These are phyloP conservation scores for Lactarius hengduanensis DNA, from an alignment of 768 basidiomycete genomes.

Conservation along the genomic window DNA sequence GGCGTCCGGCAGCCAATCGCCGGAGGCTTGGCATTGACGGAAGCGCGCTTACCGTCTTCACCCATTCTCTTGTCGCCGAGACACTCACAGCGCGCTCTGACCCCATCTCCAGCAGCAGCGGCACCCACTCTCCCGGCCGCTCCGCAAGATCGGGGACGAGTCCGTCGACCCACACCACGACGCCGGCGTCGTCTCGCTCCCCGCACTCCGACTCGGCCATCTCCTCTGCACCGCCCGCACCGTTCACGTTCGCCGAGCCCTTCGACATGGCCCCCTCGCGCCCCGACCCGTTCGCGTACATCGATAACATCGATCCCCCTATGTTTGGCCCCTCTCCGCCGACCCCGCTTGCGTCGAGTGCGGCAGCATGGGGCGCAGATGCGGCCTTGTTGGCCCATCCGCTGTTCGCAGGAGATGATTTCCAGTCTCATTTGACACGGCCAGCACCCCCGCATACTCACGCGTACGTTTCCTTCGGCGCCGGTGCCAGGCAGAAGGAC, in stretches of 20 bases:
- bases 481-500: constrained; percentile 82
- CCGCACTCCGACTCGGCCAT: constrained; percentile 11
- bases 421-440: constrained; percentile 40
- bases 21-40: constrained; percentile 24
- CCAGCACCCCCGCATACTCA: constrained; percentile 59
- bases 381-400: constrained; percentile 29
- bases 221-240: constrained; percentile 7
- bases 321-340: constrained; percentile 2
- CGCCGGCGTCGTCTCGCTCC: constrained; percentile 16
- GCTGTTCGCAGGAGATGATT: constrained; percentile 34
- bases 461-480: constrained; percentile 83
- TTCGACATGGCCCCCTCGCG: constrained; percentile 11
- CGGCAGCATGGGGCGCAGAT: constrained; percentile 9
- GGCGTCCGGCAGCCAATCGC: constrained; percentile 32
- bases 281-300: constrained; percentile 34
- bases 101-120: neutral
- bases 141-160: neutral
- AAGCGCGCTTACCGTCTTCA: neutral
- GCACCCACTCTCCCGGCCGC: neutral
- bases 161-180: constrained; percentile 27
- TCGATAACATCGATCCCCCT: constrained; percentile 16
- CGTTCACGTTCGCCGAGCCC: neutral
- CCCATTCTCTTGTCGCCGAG: neutral
- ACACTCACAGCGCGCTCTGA: neutral
- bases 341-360: constrained; percentile 9